phyloP scores from a whole-genome alignment of 2,329 filamentous ascomycete species.

The Didymella lethalis region DNA sequence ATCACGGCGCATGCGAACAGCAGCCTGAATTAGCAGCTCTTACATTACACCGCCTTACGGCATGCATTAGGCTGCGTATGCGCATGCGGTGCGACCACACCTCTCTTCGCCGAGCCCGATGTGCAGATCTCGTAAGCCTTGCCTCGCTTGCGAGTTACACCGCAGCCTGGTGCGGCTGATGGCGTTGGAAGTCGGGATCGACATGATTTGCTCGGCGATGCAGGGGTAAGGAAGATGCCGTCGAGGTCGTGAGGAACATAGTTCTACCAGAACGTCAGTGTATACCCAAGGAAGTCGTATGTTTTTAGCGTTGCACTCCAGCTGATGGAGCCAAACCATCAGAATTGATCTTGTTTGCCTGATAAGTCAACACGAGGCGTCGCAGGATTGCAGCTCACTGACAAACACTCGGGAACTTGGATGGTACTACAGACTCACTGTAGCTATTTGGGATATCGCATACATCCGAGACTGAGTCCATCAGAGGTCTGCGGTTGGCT shows the following conservation, averaged over 20 bases:
- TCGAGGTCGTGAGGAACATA: neutral
- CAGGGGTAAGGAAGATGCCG: neutral
- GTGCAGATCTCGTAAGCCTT: neutral
- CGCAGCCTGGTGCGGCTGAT: neutral
- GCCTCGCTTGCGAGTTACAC: conserved; percentile 6
- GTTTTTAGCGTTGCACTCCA: neutral
- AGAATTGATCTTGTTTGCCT: no score
- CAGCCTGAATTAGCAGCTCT: conserved; percentile 2
- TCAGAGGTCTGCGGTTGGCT: neutral
- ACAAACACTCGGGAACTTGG: neutral
- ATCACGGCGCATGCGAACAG: neutral
- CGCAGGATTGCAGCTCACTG: neutral
- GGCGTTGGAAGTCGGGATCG: neutral
- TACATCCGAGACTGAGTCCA: neutral
- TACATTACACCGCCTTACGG: conserved; percentile 11
- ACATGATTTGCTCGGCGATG: neutral
- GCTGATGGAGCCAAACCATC: neutral
- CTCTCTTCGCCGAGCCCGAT: neutral
- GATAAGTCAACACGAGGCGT: neutral
- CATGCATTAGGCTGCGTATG: neutral
- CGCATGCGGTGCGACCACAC: neutral
- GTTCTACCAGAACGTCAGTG: neutral
- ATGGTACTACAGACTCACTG: no score
- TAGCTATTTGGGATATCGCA: neutral
- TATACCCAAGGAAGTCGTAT: neutral